Base-by-base conservation (phyloP, 768 basidiomycete species). In the Fomitopsis serialis region DNA sequence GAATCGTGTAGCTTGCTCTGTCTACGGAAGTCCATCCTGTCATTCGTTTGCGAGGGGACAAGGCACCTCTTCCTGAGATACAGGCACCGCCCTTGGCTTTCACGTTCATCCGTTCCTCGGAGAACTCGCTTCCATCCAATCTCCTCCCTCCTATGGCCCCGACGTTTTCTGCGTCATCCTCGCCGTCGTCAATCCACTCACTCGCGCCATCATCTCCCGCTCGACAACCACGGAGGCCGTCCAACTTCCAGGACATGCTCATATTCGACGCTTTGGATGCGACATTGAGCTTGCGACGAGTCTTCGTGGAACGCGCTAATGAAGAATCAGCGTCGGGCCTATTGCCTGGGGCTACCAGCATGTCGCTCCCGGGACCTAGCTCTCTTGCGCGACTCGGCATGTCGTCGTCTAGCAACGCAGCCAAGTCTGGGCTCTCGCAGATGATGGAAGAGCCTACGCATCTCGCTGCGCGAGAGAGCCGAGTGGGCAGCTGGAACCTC, bases 401-500 rank as follows among this genome's bases (percentile, higher is more conserved):
- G 24, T 68, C 72, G 2, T 63, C 68, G 1, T 63, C 66, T 0
- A 66, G 48, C 11, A 61, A 78, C 58, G 55, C 59, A 8, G 66
- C 56, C 29, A 57, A 49, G 15, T 74, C 75, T 0, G 75, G 67
- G 0, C 56, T 70, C 40, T 67, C 68, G 5, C 63, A 64, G 52
- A 68, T 72, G 66, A 65, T 70, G 50, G 71, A 74, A 50, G 57
- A 65, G 12, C 58, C 67, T 0, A 63, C 60, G 21, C 73, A 74
- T 24, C 58, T 77, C 43, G 61, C 66, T 2, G 77, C 66, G 8
- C 67, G 59, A 45, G 75, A 76, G 21, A 68, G 56, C 19, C 66
- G 68, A 3, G 73, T 89, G 19, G 85, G 85, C 37, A 84, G 80
- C 1, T 91, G 89, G 87, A 74, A 76, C 59, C 61, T 92, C 55